Evolutionary conservation across 768 basidiomycete species (phyloP).

Genomic region (Mycena haematopus): DNA sequence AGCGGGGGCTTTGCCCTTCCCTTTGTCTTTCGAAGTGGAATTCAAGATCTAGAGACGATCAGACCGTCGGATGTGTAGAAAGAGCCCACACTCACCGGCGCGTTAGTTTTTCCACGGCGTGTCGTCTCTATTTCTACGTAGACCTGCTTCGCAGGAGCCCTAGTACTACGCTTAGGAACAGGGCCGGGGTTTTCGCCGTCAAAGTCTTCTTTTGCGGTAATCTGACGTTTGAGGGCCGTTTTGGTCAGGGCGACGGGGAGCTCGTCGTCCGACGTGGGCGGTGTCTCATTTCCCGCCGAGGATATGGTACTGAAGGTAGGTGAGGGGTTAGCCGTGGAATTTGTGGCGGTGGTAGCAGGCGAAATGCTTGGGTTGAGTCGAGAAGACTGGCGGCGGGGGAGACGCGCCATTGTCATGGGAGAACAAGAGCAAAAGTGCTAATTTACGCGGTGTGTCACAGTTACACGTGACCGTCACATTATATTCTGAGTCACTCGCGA

Average conservation of each 20-base stretch:
- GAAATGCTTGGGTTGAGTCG: slow-evolving; percentile 16
- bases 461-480: too few relatives aligned
- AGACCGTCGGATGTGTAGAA: not conserved
- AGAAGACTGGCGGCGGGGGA: slow-evolving; percentile 23
- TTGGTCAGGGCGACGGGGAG: slow-evolving; percentile 17
- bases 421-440: slow-evolving; percentile 4
- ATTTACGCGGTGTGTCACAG: not conserved
- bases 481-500: not conserved
- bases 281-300: slow-evolving; percentile 27
- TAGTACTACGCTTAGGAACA: slow-evolving; percentile 20
- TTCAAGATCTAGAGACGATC: slow-evolving; percentile 15
- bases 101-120: slow-evolving; percentile 27
- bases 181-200: slow-evolving; percentile 4
- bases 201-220: slow-evolving; percentile 7
- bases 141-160: slow-evolving; percentile 15
- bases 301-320: slow-evolving; percentile 31
- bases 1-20: slow-evolving; percentile 42
- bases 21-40: slow-evolving; percentile 36
- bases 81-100: slow-evolving; percentile 32
- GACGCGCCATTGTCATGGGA: not conserved
- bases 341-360: slow-evolving; percentile 25
- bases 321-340: slow-evolving; percentile 30
- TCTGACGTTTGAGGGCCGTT: slow-evolving; percentile 29
- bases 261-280: slow-evolving; percentile 28
- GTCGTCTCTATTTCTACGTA: slow-evolving; percentile 29